Evolutionary conservation across 148 eudicot genomes (phyloP).

Genomic region (Fagopyrum homotropicum): DNA sequence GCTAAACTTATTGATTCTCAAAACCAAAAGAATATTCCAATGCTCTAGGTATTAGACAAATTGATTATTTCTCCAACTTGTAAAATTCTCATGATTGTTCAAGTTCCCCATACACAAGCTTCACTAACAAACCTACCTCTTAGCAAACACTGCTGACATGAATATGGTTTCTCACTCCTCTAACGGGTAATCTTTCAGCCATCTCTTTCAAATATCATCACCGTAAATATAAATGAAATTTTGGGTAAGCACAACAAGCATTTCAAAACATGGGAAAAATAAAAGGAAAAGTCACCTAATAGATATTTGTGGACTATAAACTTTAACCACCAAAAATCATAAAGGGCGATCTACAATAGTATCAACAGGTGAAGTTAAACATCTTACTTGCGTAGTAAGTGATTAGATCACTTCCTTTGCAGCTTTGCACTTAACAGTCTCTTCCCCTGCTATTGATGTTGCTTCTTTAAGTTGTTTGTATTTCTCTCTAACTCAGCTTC

Average conservation of each 20-base stretch:
- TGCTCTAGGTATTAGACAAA: not conserved
- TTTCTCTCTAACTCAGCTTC: slow-evolving; percentile 56
- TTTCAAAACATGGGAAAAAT: not conserved
- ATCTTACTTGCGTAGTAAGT: slow-evolving; percentile 51
- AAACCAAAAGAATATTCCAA: not conserved
- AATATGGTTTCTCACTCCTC: slow-evolving; percentile 26
- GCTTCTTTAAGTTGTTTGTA: slow-evolving; percentile 55
- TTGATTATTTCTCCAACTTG: not conserved
- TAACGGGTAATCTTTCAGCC: slow-evolving; percentile 39
- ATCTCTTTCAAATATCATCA: slow-evolving; percentile 35
- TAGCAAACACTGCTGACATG: slow-evolving; percentile 16
- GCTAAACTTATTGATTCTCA: not conserved
- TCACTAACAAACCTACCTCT: not conserved
- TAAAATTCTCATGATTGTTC: not conserved
- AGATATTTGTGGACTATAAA: not conserved
- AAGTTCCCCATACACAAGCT: not conserved
- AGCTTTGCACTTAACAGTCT: slow-evolving; percentile 57
- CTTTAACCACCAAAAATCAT: not conserved
- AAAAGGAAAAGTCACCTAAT: not conserved
- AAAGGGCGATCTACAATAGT: too few relatives aligned
- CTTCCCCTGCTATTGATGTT: slow-evolving; percentile 40
- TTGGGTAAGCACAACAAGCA: not conserved
- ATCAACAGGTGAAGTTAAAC: slow-evolving; percentile 3
- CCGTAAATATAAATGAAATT: slow-evolving; percentile 7
- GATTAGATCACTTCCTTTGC: slow-evolving; percentile 74